Conservation (phyloP, 768 basidiomycete species). For the Leccinum olivaceopallidum region DNA sequence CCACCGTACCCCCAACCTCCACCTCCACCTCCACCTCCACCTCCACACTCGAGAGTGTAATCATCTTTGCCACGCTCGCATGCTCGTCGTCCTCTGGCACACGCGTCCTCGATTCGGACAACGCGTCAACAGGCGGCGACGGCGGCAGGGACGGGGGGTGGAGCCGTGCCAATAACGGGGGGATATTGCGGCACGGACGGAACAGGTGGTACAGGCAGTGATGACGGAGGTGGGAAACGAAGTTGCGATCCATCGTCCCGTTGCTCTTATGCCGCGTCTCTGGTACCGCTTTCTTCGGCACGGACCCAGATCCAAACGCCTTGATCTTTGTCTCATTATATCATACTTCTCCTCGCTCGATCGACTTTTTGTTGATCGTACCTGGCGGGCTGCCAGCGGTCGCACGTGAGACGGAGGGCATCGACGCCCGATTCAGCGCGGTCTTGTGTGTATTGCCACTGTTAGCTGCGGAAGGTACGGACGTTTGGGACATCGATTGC, state of each 20-base stretch:
- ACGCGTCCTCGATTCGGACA: constrained; percentile 25
- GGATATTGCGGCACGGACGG: constrained; percentile 6
- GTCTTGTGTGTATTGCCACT: constrained; percentile 31
- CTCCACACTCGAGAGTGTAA: constrained; percentile 67
- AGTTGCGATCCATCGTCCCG: constrained; percentile 78
- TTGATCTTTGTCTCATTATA: constrained; percentile 37
- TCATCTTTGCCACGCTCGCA: constrained; percentile 32
- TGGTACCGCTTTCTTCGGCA: constrained; percentile 19
- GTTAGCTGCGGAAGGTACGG: constrained; percentile 42
- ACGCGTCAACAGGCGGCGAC: constrained; percentile 9
- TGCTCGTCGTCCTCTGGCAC: constrained; percentile 9
- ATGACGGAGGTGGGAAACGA: constrained; percentile 55
- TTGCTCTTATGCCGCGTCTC: constrained; percentile 45
- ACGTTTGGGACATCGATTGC: constrained; percentile 77
- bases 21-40: constrained; percentile 68
- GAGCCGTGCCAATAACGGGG: constrained; percentile 17
- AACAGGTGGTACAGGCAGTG: constrained; percentile 7
- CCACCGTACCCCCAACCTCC: constrained; percentile 78
- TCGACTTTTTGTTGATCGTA: constrained; percentile 30
- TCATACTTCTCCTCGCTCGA: constrained; percentile 51
- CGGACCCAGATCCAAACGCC: constrained; percentile 10
- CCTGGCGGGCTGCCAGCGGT: constrained; percentile 44
- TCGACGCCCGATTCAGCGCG: constrained; percentile 60
- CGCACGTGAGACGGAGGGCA: constrained; percentile 57
- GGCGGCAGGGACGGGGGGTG: constrained; percentile 30